phyloP scores from a whole-genome alignment of 495 filamentous ascomycete species.

The Penicillium macrosclerotiorum region DNA sequence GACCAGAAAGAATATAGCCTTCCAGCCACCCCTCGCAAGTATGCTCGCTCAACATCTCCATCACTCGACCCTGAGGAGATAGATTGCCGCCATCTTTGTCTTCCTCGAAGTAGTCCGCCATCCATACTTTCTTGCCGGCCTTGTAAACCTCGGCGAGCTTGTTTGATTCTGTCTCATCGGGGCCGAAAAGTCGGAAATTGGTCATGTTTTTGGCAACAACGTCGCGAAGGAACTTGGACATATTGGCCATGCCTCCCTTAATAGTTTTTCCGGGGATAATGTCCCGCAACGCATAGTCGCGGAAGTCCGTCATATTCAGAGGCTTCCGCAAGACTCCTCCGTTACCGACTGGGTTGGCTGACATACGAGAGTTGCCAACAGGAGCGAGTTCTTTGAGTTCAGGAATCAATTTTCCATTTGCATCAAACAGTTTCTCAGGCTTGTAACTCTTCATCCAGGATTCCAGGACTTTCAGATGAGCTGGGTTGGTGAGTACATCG shows the following conservation, averaged over 20 bases:
- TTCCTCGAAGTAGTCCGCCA: conserved; percentile 72
- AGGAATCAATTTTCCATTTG: conserved; percentile 54
- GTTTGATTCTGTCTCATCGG: conserved; percentile 76
- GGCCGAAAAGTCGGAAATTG: conserved; percentile 70
- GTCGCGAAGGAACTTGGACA: conserved; percentile 62
- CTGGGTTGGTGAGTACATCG: conserved; percentile 56
- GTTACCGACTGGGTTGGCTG: conserved; percentile 70
- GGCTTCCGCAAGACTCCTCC: conserved; percentile 62
- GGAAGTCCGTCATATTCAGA: conserved; percentile 63
- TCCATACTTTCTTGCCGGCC: conserved; percentile 72
- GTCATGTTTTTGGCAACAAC: conserved; percentile 57
- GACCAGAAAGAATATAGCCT: conserved; percentile 67
- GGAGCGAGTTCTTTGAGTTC: conserved; percentile 63
- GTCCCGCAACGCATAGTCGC: conserved; percentile 55
- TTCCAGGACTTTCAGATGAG: conserved; percentile 62
- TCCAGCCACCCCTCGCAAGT: conserved; percentile 77
- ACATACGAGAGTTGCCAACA: conserved; percentile 60
- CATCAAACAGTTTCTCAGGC: conserved; percentile 61
- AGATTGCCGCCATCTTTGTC: conserved; percentile 68
- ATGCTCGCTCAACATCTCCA: conserved; percentile 77
- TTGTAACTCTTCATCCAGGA: conserved; percentile 69
- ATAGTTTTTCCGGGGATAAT: conserved; percentile 50
- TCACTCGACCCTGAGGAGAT: conserved; percentile 60
- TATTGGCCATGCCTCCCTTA: conserved; percentile 60
- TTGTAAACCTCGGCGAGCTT: conserved; percentile 66